Evolutionary conservation across 495 filamentous ascomycete genomes (phyloP).

Genomic region (Immersiella caudata): DNA sequence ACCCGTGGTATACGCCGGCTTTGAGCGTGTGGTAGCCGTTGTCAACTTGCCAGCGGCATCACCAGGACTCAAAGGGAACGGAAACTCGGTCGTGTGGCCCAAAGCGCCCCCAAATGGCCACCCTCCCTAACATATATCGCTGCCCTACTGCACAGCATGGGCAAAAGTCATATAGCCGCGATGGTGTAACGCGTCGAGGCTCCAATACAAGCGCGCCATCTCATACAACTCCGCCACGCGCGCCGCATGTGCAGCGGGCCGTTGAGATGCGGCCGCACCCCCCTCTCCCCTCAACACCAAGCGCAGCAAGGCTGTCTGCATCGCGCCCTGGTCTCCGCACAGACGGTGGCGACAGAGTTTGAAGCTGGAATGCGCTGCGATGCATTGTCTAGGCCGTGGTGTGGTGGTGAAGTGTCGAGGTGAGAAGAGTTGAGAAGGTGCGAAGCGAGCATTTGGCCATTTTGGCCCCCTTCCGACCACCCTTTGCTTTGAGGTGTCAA

Average conservation of each 20-base stretch:
- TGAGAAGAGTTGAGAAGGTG: neutral
- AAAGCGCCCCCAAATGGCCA: neutral
- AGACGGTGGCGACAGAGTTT: neutral
- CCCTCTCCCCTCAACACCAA: neutral
- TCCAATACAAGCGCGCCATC: neutral
- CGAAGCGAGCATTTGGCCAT: neutral
- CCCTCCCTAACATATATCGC: neutral
- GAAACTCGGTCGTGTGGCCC: neutral
- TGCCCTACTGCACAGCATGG: neutral
- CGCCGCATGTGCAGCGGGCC: neutral
- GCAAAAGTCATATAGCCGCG: neutral
- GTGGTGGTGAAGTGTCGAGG: neutral
- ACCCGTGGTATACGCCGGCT: neutral
- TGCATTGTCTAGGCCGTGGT: neutral
- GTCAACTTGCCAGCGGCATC: neutral
- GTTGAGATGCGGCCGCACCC: neutral
- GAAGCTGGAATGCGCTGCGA: neutral
- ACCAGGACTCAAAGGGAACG: neutral
- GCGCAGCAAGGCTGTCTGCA: neutral
- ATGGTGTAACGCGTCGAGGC: neutral
- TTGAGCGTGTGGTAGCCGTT: neutral
- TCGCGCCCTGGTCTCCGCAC: neutral
- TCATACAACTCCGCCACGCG: neutral
- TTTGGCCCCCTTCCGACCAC: conserved; percentile 1
- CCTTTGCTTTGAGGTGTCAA: neutral